Evolutionary conservation across 345 rosid genomes (phyloP).

Genomic region (Corchorus capsularis): DNA sequence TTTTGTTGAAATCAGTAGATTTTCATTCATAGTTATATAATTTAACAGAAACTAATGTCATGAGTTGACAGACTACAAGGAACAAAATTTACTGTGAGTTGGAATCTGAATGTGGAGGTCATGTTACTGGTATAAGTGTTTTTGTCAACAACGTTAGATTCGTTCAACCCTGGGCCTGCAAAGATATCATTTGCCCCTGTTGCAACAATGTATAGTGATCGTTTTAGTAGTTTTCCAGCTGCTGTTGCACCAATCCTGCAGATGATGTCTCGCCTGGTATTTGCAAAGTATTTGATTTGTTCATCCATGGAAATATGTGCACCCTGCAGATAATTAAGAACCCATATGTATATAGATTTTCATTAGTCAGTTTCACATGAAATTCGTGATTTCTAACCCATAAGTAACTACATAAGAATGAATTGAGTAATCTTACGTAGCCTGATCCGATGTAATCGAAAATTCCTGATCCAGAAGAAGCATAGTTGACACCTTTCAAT

Average conservation of each 20-base stretch:
- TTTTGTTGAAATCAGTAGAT: too few relatives aligned
- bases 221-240: conserved; percentile 30
- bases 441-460: not conserved
- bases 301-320: conserved; percentile 57
- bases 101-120: conserved; percentile 1
- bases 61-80: too few relatives aligned
- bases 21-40: not conserved
- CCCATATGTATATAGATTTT: too few relatives aligned
- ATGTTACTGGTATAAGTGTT: not conserved
- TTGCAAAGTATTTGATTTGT: conserved; percentile 42
- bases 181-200: conserved; percentile 17
- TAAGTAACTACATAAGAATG: not conserved
- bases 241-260: conserved; percentile 36
- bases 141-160: too few relatives aligned
- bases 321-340: conserved; percentile 37
- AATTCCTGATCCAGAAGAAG: conserved; percentile 18
- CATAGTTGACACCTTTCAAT: conserved; percentile 15
- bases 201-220: not conserved
- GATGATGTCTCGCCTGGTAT: conserved; percentile 39
- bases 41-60: too few relatives aligned
- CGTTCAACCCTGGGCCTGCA: not conserved
- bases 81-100: conserved; percentile 17
- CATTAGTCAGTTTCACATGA: not conserved
- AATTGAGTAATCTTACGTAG: not conserved
- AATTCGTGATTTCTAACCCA: not conserved